Evolutionary conservation across 2,329 filamentous ascomycete species (phyloP), one percentile per base, ranked within the genome.

Genomic region (Diaporthe vaccinii): DNA sequence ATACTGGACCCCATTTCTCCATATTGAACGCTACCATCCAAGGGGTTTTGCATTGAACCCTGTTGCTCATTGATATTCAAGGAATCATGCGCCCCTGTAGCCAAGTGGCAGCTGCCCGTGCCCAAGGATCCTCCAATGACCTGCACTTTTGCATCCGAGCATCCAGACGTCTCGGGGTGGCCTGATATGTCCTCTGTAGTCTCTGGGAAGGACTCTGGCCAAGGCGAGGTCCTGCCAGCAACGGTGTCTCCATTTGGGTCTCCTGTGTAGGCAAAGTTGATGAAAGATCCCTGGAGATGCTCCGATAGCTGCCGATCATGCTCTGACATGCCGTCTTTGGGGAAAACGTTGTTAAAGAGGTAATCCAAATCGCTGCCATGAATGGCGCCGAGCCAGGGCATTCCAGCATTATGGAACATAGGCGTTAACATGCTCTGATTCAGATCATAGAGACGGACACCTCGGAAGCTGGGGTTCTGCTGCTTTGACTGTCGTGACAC

Each of bases 391-490:
- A 82, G 10, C 31, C 78, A 82, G 0, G 80, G 79, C 80, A 82
- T 80, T 0, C 80, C 79, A 1, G 74, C 78, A 0, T 28, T 76
- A 0, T 69, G 53, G 34, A 82, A 80, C 15, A 82, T 34, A 0
- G 79, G 78, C 0, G 79, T 77, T 39, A 81, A 36, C 79, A 81
- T 80, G 71, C 78, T 81, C 70, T 82, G 81, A 53, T 82, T 82
- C n/a, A 82, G 58, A 41, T 76, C 74, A 65, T 82, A 82, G 22
- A 78, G 61, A 1, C 78, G 77, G 2, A 81, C 78, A 1, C 80
- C 78, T 0, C 77, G 17, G 25, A 77, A 77, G 5, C 20, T 58
- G 1, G 65, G 49, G 34, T 78, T 58, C 2, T 31, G 3, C 1
- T 59, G 46, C 49, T 70, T 74, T 0, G 77, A 78, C 4, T 76